These are phyloP conservation scores for Sphaerosporella brunnea DNA, from an alignment of 495 filamentous ascomycete genomes.

Conservation along the genomic window DNA sequence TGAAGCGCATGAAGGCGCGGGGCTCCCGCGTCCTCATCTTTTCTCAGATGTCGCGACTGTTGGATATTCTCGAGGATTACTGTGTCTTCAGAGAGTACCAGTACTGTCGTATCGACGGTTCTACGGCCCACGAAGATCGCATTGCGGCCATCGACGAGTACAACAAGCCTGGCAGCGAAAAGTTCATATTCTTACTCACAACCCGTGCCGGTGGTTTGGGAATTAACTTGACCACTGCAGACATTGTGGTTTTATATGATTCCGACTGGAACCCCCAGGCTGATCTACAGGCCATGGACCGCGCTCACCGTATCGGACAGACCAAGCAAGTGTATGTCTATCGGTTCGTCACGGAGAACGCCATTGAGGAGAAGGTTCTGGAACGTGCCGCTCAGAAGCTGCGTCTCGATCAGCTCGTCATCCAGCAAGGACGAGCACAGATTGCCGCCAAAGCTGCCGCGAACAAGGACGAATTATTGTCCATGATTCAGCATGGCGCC, in stretches of 20 bases:
- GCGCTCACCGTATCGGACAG: conserved; percentile 94
- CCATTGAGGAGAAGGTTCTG: conserved; percentile 95
- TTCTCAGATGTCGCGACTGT: conserved; percentile 94
- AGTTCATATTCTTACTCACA: conserved; percentile 94
- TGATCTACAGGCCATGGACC: conserved; percentile 96
- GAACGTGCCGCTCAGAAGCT: conserved; percentile 96
- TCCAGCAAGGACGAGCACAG: conserved; percentile 94
- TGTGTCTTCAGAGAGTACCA: conserved; percentile 86
- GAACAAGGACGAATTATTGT: conserved; percentile 87
- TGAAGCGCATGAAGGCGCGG: conserved; percentile 63
- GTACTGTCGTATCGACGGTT: conserved; percentile 95
- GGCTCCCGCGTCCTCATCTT: conserved; percentile 93
- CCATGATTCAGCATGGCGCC: conserved; percentile 98
- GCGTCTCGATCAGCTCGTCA: conserved; percentile 94
- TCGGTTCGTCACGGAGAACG: conserved; percentile 91
- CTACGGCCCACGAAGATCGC: conserved; percentile 92
- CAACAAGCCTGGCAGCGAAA: conserved; percentile 86
- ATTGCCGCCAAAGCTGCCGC: conserved; percentile 69
- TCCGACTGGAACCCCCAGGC: conserved; percentile 99
- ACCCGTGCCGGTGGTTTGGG: conserved; percentile 93
- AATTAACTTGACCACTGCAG: conserved; percentile 89
- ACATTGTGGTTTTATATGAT: conserved; percentile 96
- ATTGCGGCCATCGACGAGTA: conserved; percentile 97
- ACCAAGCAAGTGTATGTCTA: conserved; percentile 96
- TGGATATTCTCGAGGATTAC: conserved; percentile 97